Conservation (phyloP, 305 asterid genomes). For the Solanum chacoense region DNA sequence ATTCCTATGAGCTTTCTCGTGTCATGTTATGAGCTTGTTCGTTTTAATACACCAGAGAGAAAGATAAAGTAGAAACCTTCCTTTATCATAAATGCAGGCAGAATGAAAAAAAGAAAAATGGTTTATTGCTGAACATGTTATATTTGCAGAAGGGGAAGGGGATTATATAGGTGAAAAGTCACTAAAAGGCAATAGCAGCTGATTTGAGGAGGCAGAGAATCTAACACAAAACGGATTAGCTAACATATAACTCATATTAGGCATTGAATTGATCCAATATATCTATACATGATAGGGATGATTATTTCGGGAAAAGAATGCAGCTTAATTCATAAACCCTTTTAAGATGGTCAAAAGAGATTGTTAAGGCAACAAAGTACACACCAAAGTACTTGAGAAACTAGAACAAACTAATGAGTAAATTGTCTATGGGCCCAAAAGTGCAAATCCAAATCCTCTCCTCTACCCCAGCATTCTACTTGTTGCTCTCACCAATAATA, state of each 20-base stretch:
- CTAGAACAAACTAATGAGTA: not conserved
- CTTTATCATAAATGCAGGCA: not conserved
- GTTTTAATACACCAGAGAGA: not conserved
- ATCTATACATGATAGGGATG: not conserved
- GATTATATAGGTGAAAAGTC: not conserved
- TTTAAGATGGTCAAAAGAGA: not conserved
- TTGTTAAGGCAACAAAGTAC: not conserved
- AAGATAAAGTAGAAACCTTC: not conserved
- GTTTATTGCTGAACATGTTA: not conserved
- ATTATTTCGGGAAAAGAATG: not conserved
- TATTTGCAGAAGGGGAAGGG: not conserved
- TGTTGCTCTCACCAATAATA: not conserved
- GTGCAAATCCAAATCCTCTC: not conserved
- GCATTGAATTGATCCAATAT: not conserved
- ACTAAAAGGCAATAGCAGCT: not conserved
- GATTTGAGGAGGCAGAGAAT: not conserved
- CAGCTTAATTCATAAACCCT: not conserved
- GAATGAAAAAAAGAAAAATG: not conserved
- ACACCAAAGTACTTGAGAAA: not conserved
- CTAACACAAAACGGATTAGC: not conserved
- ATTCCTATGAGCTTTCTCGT: not conserved
- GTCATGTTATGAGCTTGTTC: not conserved
- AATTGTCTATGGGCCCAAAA: not conserved
- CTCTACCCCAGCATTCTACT: not conserved
- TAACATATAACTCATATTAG: not conserved